These are phyloP conservation scores for Penicillium verhagenii DNA, from an alignment of 495 filamentous ascomycete species.

Conservation along the genomic window DNA sequence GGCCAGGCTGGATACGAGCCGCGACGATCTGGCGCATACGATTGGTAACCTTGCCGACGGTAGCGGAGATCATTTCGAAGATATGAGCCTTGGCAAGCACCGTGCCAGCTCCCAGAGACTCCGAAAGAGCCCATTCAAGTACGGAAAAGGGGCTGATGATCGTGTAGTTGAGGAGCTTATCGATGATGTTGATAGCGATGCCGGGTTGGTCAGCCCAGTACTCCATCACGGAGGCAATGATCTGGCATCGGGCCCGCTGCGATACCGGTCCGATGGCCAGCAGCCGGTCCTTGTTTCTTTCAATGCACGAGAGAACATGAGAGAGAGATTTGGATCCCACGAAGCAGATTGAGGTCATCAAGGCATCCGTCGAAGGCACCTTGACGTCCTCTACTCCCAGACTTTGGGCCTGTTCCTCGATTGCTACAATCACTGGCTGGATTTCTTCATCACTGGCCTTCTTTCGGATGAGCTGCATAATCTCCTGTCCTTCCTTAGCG, in stretches of 20 bases:
- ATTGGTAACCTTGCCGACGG: constrained; percentile 87
- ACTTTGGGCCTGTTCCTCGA: constrained; percentile 71
- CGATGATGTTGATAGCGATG: constrained; percentile 87
- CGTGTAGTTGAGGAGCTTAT: constrained; percentile 97
- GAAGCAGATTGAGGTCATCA: constrained; percentile 87
- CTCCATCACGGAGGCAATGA: constrained; percentile 82
- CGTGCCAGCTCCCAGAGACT: constrained; percentile 61
- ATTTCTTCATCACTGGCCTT: constrained; percentile 83
- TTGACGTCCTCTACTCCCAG: constrained; percentile 67
- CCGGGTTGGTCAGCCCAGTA: constrained; percentile 95
- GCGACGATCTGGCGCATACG: constrained; percentile 80
- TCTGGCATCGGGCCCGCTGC: constrained; percentile 73
- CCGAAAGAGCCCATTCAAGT: constrained; percentile 80
- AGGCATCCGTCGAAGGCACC: constrained; percentile 83
- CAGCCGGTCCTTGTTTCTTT: constrained; percentile 90
- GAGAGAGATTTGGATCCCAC: constrained; percentile 94
- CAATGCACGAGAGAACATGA: constrained; percentile 92
- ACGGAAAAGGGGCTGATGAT: constrained; percentile 82
- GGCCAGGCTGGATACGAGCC: constrained; percentile 51
- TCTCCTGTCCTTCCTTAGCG: constrained; percentile 71
- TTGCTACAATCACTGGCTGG: constrained; percentile 68
- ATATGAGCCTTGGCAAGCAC: constrained; percentile 70
- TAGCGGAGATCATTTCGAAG: constrained; percentile 86
- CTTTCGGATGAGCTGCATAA: constrained; percentile 73
- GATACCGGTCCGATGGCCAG: constrained; percentile 72